These are phyloP conservation scores for Corylus americana DNA, from an alignment of 306 rosid species.

Conservation along the genomic window DNA sequence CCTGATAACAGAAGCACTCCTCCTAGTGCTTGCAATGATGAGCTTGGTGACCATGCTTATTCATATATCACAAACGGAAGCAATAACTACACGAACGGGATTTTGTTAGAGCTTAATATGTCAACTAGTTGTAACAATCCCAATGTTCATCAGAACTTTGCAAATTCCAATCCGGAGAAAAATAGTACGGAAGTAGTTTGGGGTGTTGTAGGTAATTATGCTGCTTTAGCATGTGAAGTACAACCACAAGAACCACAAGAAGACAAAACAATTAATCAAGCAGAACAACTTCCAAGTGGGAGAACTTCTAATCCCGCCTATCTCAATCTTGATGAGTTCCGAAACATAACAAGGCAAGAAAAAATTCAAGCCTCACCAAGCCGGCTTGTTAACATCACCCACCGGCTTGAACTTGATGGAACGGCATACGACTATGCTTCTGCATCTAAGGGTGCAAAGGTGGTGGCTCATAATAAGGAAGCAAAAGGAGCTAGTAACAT, in stretches of 20 bases:
- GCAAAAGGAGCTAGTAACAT: constrained; percentile 85
- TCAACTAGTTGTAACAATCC: constrained; percentile 37
- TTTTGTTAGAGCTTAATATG: constrained; percentile 39
- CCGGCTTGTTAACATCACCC: constrained; percentile 55
- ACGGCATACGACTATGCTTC: constrained; percentile 84
- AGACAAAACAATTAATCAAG: constrained; percentile 20
- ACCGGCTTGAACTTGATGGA: constrained; percentile 76
- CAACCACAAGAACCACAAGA: constrained; percentile 27
- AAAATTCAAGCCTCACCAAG: constrained; percentile 24
- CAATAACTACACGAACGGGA: constrained; percentile 38
- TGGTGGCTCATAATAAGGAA: constrained; percentile 82
- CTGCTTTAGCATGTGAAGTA: constrained; percentile 54
- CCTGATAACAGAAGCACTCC: constrained; percentile 36
- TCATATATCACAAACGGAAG: constrained; percentile 34
- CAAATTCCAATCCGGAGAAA: constrained; percentile 32
- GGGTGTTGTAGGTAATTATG: constrained; percentile 46
- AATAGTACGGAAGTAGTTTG: constrained; percentile 46
- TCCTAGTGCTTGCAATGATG: constrained; percentile 28
- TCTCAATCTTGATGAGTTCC: constrained; percentile 56
- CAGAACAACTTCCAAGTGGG: constrained; percentile 29
- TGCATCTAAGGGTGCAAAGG: constrained; percentile 87
- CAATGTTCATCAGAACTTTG: constrained; percentile 28
- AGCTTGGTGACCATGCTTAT: constrained; percentile 25
- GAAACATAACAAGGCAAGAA: constrained; percentile 46
- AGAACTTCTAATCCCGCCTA: constrained; percentile 35